phyloP scores from a whole-genome alignment of 2,329 filamentous ascomycete species.

The Botryotinia narcissicola region DNA sequence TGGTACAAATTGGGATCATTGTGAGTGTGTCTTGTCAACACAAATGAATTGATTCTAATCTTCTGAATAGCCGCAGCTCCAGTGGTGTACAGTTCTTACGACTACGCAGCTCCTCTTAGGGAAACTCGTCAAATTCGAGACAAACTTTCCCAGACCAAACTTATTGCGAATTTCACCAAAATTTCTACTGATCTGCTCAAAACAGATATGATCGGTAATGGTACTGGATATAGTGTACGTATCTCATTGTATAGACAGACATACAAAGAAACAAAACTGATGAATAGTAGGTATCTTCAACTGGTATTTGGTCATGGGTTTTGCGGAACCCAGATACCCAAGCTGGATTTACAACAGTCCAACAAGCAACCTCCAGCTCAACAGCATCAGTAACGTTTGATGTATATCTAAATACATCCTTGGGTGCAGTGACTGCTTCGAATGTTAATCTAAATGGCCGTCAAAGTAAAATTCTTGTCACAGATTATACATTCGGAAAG shows the following conservation, averaged over 20 bases:
- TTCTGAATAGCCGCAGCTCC: conserved; percentile 42
- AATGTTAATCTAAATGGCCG: conserved; percentile 50
- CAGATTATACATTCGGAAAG: conserved; percentile 50
- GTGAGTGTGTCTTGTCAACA: conserved; percentile 29
- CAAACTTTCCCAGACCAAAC: conserved; percentile 54
- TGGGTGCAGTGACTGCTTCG: conserved; percentile 44
- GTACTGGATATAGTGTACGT: conserved; percentile 47
- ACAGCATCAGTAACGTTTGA: conserved; percentile 46
- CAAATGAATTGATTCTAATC: conserved; percentile 9
- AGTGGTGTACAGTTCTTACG: conserved; percentile 49
- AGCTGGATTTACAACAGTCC: conserved; percentile 51
- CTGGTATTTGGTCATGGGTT: conserved; percentile 50
- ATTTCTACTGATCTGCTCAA: conserved; percentile 51
- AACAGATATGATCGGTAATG: conserved; percentile 54
- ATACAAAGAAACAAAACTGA: background rate
- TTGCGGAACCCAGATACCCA: conserved; percentile 48
- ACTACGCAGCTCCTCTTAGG: conserved; percentile 49
- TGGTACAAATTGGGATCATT: conserved; percentile 56
- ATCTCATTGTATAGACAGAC: background rate
- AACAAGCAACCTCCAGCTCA: conserved; percentile 48
- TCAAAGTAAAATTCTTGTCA: conserved; percentile 54
- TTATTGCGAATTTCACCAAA: conserved; percentile 53
- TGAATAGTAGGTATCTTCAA: conserved; percentile 36
- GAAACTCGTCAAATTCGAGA: conserved; percentile 53
- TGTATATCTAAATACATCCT: conserved; percentile 48